phyloP scores from a whole-genome alignment of 176 grass and related monocot genomes.

The Rhipidocladum racemiflorum region DNA sequence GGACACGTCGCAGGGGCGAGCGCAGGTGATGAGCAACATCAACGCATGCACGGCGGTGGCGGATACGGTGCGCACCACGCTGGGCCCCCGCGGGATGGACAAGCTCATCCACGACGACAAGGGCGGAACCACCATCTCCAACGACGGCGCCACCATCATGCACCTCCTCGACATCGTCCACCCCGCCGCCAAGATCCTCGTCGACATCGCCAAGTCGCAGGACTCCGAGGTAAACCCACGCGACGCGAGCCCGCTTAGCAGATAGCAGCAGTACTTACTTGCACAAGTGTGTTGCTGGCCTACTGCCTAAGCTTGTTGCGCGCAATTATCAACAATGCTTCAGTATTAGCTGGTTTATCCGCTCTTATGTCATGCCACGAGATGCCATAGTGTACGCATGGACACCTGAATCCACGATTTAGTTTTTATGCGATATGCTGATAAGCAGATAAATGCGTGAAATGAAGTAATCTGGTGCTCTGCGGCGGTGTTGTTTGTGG shows the following conservation, averaged over 20 bases:
- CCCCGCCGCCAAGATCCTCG: conserved; percentile 57
- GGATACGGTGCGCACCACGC: conserved; percentile 69
- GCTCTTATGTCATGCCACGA: not conserved
- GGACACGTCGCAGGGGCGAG: conserved; percentile 83
- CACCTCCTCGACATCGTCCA: conserved; percentile 60
- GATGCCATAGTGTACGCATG: not conserved
- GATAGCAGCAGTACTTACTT: not conserved
- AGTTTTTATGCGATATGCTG: not conserved
- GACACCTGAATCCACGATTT: not conserved
- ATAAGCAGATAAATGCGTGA: not conserved
- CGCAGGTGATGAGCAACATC: conserved; percentile 93
- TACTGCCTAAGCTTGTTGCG: not conserved
- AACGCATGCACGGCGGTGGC: conserved; percentile 78
- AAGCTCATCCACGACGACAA: conserved; percentile 94
- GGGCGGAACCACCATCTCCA: conserved; percentile 87
- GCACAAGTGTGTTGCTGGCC: not conserved
- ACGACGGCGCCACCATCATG: conserved; percentile 94
- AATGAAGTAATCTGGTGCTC: not conserved
- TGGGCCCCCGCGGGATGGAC: conserved; percentile 90
- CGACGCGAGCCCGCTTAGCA: not conserved
- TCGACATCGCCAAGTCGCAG: conserved; percentile 74
- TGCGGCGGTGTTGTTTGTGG: not conserved
- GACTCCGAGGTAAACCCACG: conserved; percentile 58
- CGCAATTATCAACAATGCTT: not conserved
- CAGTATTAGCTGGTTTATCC: not conserved